Evolutionary conservation across 306 rosid genomes (phyloP).

Genomic region (Prunus persica): Prunus_persica_NCBIv2 NC_034009.1:27089501-27090000

Average conservation of each 20-base stretch:
- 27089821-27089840: not conserved
- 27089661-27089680: not conserved
- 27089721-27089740: not conserved
- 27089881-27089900: not conserved
- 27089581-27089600: slow-evolving; percentile 74
- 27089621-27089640: not conserved
- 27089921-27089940: slow-evolving; percentile 2
- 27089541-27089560: slow-evolving; percentile 84
- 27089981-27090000: slow-evolving; percentile 98
- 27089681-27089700: not conserved
- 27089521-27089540: slow-evolving; percentile 85
- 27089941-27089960: slow-evolving; percentile 50
- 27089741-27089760: not conserved
- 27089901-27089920: not conserved
- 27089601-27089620: slow-evolving; percentile 37
- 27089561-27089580: slow-evolving; percentile 97
- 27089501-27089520: slow-evolving; percentile 64
- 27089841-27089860: not conserved
- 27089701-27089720: not conserved
- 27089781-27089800: not conserved
- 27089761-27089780: not conserved
- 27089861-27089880: not conserved
- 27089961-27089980: slow-evolving; percentile 99
- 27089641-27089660: slow-evolving; percentile 12
- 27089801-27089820: not conserved